phyloP scores from a whole-genome alignment of 257 asterid species.

The Solanum chiquidenum region DNA sequence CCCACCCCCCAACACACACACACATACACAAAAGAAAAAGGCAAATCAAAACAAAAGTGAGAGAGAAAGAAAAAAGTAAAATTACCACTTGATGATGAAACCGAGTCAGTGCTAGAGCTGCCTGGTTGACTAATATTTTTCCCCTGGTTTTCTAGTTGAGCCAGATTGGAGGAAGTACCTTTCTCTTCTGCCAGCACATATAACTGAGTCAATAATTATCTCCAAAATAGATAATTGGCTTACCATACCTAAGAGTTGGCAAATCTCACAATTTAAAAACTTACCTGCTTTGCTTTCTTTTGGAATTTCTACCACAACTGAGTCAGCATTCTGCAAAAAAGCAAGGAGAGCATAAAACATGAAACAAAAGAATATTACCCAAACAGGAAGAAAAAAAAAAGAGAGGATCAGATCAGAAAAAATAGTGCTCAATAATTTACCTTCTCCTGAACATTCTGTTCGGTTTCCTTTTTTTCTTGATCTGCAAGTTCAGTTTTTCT shows the following conservation, averaged over 20 bases:
- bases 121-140: conserved; percentile 32
- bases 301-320: conserved; percentile 33
- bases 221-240: not conserved
- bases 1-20: not conserved
- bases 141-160: conserved; percentile 30
- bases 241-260: not conserved
- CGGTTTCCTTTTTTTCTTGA: conserved; percentile 23
- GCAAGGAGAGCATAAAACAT: not conserved
- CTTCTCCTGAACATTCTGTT: conserved; percentile 39
- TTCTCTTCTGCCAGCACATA: conserved; percentile 28
- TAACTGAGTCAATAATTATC: not conserved
- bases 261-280: not conserved
- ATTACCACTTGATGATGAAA: conserved; percentile 64
- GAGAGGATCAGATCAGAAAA: not conserved
- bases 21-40: not conserved
- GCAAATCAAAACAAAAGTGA: not conserved
- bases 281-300: conserved; percentile 44
- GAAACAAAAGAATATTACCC: not conserved
- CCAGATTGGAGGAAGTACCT: conserved; percentile 28
- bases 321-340: conserved; percentile 23
- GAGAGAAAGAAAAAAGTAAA: not conserved
- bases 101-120: conserved; percentile 53
- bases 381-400: not conserved
- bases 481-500: conserved; percentile 41
- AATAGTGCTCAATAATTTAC: conserved; percentile 13